Base-by-base conservation (phyloP, 2,329 filamentous ascomycete species). In the Sclerotiophoma versabilis region DNA sequence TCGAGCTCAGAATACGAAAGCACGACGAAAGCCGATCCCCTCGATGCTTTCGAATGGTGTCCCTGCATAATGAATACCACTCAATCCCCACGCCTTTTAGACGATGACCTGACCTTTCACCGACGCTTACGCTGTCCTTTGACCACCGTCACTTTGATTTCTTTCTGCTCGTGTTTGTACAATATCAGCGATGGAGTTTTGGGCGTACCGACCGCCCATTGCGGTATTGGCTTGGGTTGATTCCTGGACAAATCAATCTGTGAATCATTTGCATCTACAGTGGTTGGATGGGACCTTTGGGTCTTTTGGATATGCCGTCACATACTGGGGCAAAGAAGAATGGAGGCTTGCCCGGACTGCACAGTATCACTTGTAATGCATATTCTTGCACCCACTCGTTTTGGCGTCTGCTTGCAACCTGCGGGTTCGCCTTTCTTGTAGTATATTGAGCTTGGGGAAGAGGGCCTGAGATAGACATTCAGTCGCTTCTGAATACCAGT, bases 1-100 rank as follows among this genome's bases (percentile, higher is more conserved):
- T 23, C 77, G 84, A 53, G 79, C 85, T 14, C 80, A 81, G 45
- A 74, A 75, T 55, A 73, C 73, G n/a, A 77, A 80, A 61, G 77
- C 80, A 20, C 77, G 77, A 49, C 71, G 80, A 29, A 82, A 81
- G 65, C 79, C 80, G 2, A 79, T 81, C 41, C 79, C 80, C 8
- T 75, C 72, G 10, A 72, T 75, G 72, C 63, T 76, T 20, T 70
- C 71, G 11, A 71, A 70, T 46, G 64, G 65, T 34, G 68, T 66
- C 34, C 68, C 69, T 34, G 65, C 67, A 43, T 71, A 59, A 62
- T 70, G 59, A 70, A 57, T 44, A 58, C 48, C 41, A 48, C 33
- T 22, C 27, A 25, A 50, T 45, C 25, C 30, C 53, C 26, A 59
- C 57, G 49, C 64, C 32, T 41, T 42, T 42, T 54, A 47, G 54